Conservation (phyloP, 768 basidiomycete genomes). For the Mycena vulgaris region DNA sequence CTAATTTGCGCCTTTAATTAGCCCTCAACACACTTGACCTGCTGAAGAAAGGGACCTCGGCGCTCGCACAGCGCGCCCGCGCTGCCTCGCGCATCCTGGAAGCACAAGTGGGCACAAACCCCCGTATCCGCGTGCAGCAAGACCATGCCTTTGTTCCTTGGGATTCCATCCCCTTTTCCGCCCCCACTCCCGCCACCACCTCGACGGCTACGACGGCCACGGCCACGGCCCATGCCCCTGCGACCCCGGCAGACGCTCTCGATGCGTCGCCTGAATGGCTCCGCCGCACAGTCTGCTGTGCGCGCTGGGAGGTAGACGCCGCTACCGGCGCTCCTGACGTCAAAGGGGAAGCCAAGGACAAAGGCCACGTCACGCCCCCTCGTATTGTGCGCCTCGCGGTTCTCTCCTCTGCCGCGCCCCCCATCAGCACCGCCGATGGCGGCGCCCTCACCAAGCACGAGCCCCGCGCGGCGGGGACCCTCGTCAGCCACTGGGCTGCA, state of each 20-base stretch:
- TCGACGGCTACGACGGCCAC: constrained; percentile 26
- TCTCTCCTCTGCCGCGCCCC: constrained; percentile 45
- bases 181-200: constrained; percentile 33
- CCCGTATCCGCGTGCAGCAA: constrained; percentile 84
- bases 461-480: constrained; percentile 72
- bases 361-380: constrained; percentile 45
- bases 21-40: constrained; percentile 93
- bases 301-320: constrained; percentile 80
- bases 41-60: constrained; percentile 90
- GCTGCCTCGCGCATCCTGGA: constrained; percentile 92
- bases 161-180: constrained; percentile 75
- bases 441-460: constrained; percentile 72
- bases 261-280: constrained; percentile 85
- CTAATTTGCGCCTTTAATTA: constrained; percentile 47
- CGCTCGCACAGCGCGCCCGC: constrained; percentile 86
- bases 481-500: constrained; percentile 79
- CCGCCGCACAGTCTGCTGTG: constrained; percentile 87
- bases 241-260: constrained; percentile 39
- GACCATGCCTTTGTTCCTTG: constrained; percentile 89
- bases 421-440: constrained; percentile 76
- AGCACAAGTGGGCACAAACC: constrained; percentile 86
- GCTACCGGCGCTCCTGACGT: constrained; percentile 43
- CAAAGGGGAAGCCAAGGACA: constrained; percentile 39
- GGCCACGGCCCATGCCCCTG: constrained; percentile 45
- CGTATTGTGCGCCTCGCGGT: constrained; percentile 49